A percentile compares a stretch with the other conserved stretches of the same genome.
phyloP scores from a whole-genome alignment of 495 filamentous ascomycete species.

The Penicillium canescens region DNA sequence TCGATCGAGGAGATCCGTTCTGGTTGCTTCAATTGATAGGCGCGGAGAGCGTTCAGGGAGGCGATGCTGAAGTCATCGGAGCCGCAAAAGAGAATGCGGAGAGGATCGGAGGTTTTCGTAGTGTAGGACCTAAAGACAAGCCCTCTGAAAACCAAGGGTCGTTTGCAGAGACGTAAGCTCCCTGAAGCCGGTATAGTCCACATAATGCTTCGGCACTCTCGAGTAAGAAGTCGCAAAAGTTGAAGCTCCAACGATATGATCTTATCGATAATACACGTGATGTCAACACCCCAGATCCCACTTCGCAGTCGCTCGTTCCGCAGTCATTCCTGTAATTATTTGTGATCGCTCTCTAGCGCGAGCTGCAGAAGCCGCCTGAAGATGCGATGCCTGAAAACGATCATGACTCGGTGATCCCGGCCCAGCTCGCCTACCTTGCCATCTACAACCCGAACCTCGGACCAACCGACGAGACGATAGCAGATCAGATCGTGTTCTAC shows the following conservation, averaged over 20 bases:
- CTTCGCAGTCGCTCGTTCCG: background rate
- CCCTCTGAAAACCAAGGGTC: slow-evolving; percentile 3
- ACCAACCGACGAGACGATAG: slow-evolving; percentile 79
- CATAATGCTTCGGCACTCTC: background rate
- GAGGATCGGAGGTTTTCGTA: slow-evolving; percentile 54
- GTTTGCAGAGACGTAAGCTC: slow-evolving; percentile 19
- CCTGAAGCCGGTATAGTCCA: slow-evolving; percentile 5
- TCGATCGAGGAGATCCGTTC: slow-evolving; percentile 76
- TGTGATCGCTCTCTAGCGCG: slow-evolving; percentile 8
- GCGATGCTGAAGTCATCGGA: slow-evolving; percentile 89
- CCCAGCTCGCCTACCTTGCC: slow-evolving; percentile 82
- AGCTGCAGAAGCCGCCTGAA: slow-evolving; percentile 4
- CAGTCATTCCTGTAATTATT: background rate
- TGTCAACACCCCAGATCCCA: slow-evolving; percentile 27
- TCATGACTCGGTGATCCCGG: slow-evolving; percentile 59
- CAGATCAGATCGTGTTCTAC: slow-evolving; percentile 91
- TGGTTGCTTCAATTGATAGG: slow-evolving; percentile 53
- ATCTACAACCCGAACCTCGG: slow-evolving; percentile 96
- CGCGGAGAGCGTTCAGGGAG: slow-evolving; percentile 70
- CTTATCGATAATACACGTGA: slow-evolving; percentile 45
- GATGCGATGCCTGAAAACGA: slow-evolving; percentile 45
- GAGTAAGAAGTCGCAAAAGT: background rate
- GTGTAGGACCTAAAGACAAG: slow-evolving; percentile 25
- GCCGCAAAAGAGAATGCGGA: slow-evolving; percentile 94
- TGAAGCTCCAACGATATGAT: slow-evolving; percentile 12